phyloP scores from a whole-genome alignment of 2,329 filamentous ascomycete species.

The Parascedosporium putredinis region DNA sequence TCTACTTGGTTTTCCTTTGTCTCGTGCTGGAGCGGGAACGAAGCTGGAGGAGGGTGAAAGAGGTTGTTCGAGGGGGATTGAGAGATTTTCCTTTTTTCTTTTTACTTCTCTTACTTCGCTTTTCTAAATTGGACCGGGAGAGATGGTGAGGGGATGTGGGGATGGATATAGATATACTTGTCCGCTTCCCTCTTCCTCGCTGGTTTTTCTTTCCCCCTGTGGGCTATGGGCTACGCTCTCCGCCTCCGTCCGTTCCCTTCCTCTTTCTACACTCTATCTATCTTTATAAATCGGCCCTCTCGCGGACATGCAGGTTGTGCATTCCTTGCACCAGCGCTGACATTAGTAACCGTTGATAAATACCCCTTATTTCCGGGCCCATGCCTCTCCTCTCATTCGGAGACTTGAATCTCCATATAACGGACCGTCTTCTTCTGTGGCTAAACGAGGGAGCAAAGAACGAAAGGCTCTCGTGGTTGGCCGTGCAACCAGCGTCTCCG shows the following conservation, averaged over 20 bases:
- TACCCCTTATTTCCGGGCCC: background rate
- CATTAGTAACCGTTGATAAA: background rate
- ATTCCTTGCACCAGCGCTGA: conserved; percentile 1
- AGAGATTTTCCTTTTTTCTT: conserved; percentile 1
- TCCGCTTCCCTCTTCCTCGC: too few species aligned
- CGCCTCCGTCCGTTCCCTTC: background rate
- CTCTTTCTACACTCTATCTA: too few species aligned
- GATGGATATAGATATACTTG: background rate
- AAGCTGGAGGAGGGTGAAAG: background rate
- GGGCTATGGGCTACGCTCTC: too few species aligned
- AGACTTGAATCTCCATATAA: background rate
- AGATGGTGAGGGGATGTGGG: background rate
- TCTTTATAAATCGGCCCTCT: too few species aligned
- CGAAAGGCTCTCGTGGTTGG: background rate
- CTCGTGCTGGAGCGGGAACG: background rate
- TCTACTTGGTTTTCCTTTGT: too few species aligned
- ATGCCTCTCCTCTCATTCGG: background rate
- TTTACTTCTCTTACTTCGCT: too few species aligned
- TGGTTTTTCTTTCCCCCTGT: too few species aligned
- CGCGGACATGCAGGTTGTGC: too few species aligned
- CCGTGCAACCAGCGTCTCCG: background rate
- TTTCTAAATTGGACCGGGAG: background rate
- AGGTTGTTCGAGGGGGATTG: background rate
- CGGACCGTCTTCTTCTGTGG: background rate
- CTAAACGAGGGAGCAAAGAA: background rate